phyloP scores from a whole-genome alignment of 2,329 filamentous ascomycete species.

The Magnaporthiopsis rhizophila region DNA sequence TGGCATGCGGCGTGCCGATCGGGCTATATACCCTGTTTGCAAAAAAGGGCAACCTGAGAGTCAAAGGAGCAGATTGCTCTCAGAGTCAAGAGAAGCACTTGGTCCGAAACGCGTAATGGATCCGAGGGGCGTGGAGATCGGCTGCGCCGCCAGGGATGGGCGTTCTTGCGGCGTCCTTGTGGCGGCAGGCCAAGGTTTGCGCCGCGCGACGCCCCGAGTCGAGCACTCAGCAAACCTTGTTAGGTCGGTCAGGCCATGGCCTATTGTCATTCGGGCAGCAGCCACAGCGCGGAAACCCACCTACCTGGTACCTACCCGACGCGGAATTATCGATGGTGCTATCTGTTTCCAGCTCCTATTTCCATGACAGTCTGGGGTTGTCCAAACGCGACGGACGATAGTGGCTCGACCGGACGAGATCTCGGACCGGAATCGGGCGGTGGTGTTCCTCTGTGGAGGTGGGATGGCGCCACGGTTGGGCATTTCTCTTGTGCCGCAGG shows the following conservation, averaged over 20 bases:
- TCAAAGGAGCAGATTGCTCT: background rate
- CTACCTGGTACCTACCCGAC: too few species aligned
- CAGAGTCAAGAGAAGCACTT: too few species aligned
- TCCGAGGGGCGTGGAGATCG: background rate
- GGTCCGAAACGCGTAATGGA: background rate
- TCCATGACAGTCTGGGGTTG: too few species aligned
- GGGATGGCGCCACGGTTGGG: too few species aligned
- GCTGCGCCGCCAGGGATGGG: too few species aligned
- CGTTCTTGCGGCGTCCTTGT: background rate
- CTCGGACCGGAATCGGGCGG: background rate
- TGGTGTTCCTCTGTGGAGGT: background rate
- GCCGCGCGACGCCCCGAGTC: background rate
- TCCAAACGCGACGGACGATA: background rate
- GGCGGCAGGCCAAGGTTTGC: background rate
- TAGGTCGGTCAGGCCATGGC: background rate
- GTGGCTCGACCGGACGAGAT: too few species aligned
- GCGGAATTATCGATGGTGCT: background rate
- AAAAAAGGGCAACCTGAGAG: background rate
- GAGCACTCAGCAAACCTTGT: background rate
- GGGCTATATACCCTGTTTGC: background rate
- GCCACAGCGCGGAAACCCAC: too few species aligned
- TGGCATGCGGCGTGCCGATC: constrained; percentile 4
- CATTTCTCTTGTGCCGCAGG: background rate
- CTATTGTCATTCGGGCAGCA: background rate
- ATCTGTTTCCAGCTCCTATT: background rate